Base-by-base conservation (phyloP, 768 basidiomycete species). In the Dioszegia hungarica region DNA sequence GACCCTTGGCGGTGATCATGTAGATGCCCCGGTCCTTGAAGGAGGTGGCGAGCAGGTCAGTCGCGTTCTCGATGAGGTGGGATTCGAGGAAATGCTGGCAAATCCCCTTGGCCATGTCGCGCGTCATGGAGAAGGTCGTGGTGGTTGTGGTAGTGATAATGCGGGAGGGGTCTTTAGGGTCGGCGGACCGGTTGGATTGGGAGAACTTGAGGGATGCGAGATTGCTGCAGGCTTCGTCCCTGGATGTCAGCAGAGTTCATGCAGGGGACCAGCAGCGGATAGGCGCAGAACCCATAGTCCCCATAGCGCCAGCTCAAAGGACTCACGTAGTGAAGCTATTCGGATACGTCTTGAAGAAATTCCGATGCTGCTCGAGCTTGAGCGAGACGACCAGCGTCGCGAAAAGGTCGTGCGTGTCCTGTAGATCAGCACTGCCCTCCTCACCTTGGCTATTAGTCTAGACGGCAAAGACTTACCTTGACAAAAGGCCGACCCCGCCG, bases 51-150 rank as follows among this genome's bases (percentile, higher is more conserved):
- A 82, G 81, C 31, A 87, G 87, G 78, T 99, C 95, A 17, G 89
- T 84, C 15, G 91, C 94, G 74, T 97, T 97, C 78, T 97, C 93
- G 63, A 98, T 92, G 61, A 98, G 82, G 63, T 92, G 89, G 56
- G 95, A 92, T 66, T 98, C 95, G 90, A 99, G 95, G 74, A 98
- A 98, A 75, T 98, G 92, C 78, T 99, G 95, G 79, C 90, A 89
- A 87, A 99, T 98, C 31, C 90, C 91, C 79, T 97, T 98, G 62
- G 95, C 95, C 89, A 99, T 98, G 41, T 99, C 95, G 67, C 95
- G 87, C 65, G 91, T 90, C 95, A 99, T 98, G 60, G 91, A 91
- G 80, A 99, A 99, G 31, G 95, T 99, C 39, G 95, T 99, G 5
- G 95, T 98, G 5, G 95, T 99, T 0, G 95, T 99, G 0, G 95